phyloP scores from a whole-genome alignment of 2,329 filamentous ascomycete genomes.

The Parafenestella ontariensis region DNA sequence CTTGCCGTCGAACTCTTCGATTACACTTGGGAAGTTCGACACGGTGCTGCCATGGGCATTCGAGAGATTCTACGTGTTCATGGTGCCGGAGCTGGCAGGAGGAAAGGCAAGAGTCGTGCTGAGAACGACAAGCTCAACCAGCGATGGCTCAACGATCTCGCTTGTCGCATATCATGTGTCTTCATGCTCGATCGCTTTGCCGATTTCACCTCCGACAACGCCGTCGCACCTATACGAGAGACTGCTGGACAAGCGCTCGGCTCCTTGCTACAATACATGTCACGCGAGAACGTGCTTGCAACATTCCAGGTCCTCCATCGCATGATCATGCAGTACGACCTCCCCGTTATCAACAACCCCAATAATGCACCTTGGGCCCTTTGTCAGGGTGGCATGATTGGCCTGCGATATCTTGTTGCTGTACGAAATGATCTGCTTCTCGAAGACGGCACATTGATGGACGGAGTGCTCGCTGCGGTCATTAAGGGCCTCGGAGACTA shows the following conservation, averaged over 20 bases:
- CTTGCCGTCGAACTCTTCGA: constrained; percentile 94
- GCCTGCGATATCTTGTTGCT: constrained; percentile 91
- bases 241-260: constrained; percentile 94
- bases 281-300: constrained; percentile 77
- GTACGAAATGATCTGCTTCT: constrained; percentile 92
- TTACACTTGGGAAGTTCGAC: constrained; percentile 90
- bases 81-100: constrained; percentile 82
- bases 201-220: constrained; percentile 97
- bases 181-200: constrained; percentile 98
- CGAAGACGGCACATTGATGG: constrained; percentile 82
- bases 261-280: constrained; percentile 84
- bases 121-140: constrained; percentile 84
- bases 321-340: constrained; percentile 88
- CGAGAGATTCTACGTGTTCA: constrained; percentile 93
- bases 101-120: constrained; percentile 69
- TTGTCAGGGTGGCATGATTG: constrained; percentile 98
- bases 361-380: constrained; percentile 85
- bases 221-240: constrained; percentile 93
- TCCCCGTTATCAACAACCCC: constrained; percentile 55
- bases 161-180: constrained; percentile 93
- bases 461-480: constrained; percentile 88
- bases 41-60: constrained; percentile 94
- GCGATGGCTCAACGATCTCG: constrained; percentile 89
- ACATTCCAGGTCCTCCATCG: constrained; percentile 85
- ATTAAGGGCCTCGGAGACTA: constrained; percentile 92